Base-by-base conservation (phyloP, 1,284 basidiomycete species). In the Leccinum laetum region DNA sequence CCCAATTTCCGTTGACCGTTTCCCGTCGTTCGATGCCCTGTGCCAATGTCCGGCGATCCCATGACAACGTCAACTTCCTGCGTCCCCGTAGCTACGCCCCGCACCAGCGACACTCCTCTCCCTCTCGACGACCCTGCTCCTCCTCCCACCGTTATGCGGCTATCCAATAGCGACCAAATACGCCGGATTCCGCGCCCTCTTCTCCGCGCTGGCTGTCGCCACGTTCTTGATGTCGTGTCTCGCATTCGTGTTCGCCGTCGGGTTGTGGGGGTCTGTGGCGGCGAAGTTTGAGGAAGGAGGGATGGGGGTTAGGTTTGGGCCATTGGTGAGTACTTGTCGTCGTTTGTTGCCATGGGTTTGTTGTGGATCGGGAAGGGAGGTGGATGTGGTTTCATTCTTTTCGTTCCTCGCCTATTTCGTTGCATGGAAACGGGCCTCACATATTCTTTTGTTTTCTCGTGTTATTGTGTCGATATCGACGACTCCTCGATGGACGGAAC, bases 221-320 rank as follows among this genome's bases (percentile, higher is more conserved):
- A 55, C 65, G 14, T 67, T 67, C 14, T 16, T 24, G 44, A 18
- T 32, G 10, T 64, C 52, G n/a, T 44, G 26, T 5, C 14, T 65
- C 13, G 65, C 65, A 11, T 58, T 65, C 41, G 14, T 67, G 2
- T 65, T 63, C 8, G 60, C 53, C 10, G 44, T 37, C 4, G 59
- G 60, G 13, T 37, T 63, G 16, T 65, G 65, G 65, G 65, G 58
- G 2, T 66, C 58, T 9, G 64, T 16, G 13, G 64, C 32, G 9
- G 46, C 46, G 14, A 57, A 7, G 24, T 63, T 67, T 24, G n/a
- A 18, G 6, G 59, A 32, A 14, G 52, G 26, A 16, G 65, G 64
- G 0, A 10, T 41, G 5, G 16, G 13, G 3, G 55, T 67, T 37
- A 64, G 59, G 46, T 67, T 64, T 46, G 55, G 65, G 29, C 65